Evolutionary conservation across 1,284 basidiomycete genomes (phyloP), one percentile per base, ranked within the genome.

Genomic region (Heterobasidion parviporum): DNA sequence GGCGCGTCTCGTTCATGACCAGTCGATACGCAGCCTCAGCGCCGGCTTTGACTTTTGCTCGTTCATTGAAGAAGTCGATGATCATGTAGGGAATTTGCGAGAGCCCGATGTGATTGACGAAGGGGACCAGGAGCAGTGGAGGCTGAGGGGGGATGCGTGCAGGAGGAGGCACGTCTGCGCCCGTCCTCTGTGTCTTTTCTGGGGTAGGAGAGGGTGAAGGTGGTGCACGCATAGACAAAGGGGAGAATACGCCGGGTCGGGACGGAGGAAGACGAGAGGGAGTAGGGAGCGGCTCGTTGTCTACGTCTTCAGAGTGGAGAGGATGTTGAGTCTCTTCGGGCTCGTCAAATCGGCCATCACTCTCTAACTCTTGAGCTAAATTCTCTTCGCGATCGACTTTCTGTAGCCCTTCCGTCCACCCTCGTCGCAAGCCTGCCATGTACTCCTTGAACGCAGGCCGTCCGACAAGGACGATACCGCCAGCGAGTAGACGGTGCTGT

Each of bases 361-460:
- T 74, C 61, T 83, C 81, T 43, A 98, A 71, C 57, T 79, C 76
- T 51, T 76, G 75, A 8, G 91, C 82, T 8, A 98, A 75, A 54
- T 76, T 73, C 60, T 94, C 91, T 59, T 96, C 92, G 59, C 75
- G 75, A 67, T 93, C 89, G 57, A 89, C 76, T 46, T 80, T 77
- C 52, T 83, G 79, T 20, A 93, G 71, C 2, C 82, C 76, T 50
- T 85, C 83, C n/a, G 83, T 82, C 91, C 92, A 99, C 0, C 97
- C 96, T 53, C 81, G 77, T 64, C 82, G 82, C 54, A 98, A 68
- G 1, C 94, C 96, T 58, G 85, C 81, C 76, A 97, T 83, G 71
- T 92, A 98, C 73, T 99, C 96, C 72, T 98, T 99, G 69, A 95
- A 81, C 1, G 93, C 90, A 38, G 91, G 87, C 56, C 96, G 81